Conservation (phyloP, 306 rosid species). For the Glycine tomentella region DNA sequence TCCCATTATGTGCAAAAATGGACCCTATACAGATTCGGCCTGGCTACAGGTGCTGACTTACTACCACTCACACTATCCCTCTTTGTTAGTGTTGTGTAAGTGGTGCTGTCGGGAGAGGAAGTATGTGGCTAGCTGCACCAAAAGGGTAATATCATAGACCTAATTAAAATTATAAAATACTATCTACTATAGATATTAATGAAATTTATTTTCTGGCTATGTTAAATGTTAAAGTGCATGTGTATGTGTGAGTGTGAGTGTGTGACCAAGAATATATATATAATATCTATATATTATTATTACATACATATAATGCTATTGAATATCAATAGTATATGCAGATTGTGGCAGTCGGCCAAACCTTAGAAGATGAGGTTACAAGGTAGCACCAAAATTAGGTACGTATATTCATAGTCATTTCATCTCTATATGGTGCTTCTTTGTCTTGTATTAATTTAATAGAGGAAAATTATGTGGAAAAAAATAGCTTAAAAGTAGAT, state of each 20-base stretch:
- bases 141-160: neutral
- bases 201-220: neutral
- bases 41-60: no score
- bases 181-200: no score
- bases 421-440: neutral
- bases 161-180: no score
- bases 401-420: constrained; percentile 25
- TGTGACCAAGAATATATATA: neutral
- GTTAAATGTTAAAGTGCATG: neutral
- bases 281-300: no score
- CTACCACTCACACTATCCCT: no score
- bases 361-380: constrained; percentile 28
- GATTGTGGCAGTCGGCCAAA: constrained; percentile 53
- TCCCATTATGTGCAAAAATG: constrained; percentile 48
- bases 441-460: neutral
- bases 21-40: no score
- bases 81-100: constrained; percentile 42
- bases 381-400: constrained; percentile 35
- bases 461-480: neutral
- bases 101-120: constrained; percentile 35
- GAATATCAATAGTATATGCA: neutral
- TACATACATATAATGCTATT: neutral
- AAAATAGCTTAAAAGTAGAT: neutral
- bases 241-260: neutral
- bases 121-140: neutral